Conservation (phyloP, 2,329 filamentous ascomycete species). For the Exophiala xenobiotica region DNA sequence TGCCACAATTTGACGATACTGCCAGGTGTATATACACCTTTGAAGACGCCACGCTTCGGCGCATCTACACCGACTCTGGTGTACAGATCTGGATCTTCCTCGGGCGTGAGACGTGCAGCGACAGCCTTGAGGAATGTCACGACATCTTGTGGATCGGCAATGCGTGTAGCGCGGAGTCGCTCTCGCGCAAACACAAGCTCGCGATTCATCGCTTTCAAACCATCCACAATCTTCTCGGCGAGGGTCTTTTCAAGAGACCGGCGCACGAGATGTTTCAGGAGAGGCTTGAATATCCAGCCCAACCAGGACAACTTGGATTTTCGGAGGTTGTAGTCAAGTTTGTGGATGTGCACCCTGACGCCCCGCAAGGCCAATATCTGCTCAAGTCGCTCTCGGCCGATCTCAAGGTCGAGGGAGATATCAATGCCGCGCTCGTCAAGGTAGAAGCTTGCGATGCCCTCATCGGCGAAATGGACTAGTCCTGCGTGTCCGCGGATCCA, state of each 20-base stretch:
- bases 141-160: constrained; percentile 75
- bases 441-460: constrained; percentile 81
- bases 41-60: constrained; percentile 67
- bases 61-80: constrained; percentile 68
- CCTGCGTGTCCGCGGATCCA: constrained; percentile 79
- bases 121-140: constrained; percentile 81
- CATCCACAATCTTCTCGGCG: constrained; percentile 66
- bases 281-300: constrained; percentile 78
- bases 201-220: constrained; percentile 72
- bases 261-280: constrained; percentile 77
- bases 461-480: constrained; percentile 71
- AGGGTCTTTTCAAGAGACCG: constrained; percentile 78
- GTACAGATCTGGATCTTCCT: constrained; percentile 73
- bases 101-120: constrained; percentile 69
- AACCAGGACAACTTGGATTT: constrained; percentile 75
- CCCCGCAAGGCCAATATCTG: constrained; percentile 74
- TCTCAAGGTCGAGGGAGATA: constrained; percentile 78
- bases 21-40: constrained; percentile 81
- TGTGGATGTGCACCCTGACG: constrained; percentile 80
- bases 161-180: constrained; percentile 77
- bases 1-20: constrained; percentile 90
- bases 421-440: constrained; percentile 87
- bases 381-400: constrained; percentile 74
- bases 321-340: constrained; percentile 74
- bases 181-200: constrained; percentile 86